Base-by-base conservation (phyloP, 495 filamentous ascomycete species). In the Rhizodiscina lignyota region DNA sequence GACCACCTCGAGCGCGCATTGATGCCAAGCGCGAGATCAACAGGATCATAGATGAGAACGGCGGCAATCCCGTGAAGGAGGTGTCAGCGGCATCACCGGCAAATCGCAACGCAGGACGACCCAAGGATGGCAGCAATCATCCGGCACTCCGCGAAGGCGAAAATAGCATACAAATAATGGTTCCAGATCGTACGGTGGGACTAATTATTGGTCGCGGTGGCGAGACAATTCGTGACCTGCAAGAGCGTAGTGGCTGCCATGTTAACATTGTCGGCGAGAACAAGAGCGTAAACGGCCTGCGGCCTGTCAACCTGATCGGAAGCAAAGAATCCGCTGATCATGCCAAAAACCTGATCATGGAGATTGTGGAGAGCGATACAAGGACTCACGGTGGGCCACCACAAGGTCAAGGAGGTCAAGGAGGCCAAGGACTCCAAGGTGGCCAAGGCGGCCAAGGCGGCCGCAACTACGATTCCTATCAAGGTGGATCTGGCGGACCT, bases 261-360 rank as follows among this genome's bases (percentile, higher is more conserved):
- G 80, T 89, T 39, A 89, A 89, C 54, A 87, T 89, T 41, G 77
- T 87, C 2, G 77, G 77, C 30, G 81, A 89, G 54, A 75, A 79
- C 35, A 84, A 86, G 60, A 84, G 77, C 50, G 65, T 85, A 20
- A 83, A 85, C 44, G 82, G 82, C 17, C 63, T 86, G 26, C 72
- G 82, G 6, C 82, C 82, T 21, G 79, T 89, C 31, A 87, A 89
- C 45, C 66, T 89, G 17, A 86, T 89, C 40, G 82, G 82, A 21
- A 68, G 68, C 8, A 62, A 67, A 17, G 62, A 67, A 30, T 71
- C 81, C 18, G 70, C 79, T 17, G 64, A 64, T 3, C 58, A 66
- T 30, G 82, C 82, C 6, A 83, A 83, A 50, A 71, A 83, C 30
- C 56, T 85, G 16, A 89, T 89, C 34, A 67, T 84, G 50, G 82